phyloP scores from a whole-genome alignment of 2,329 filamentous ascomycete species.

The Exserohilum rostratum region DNA sequence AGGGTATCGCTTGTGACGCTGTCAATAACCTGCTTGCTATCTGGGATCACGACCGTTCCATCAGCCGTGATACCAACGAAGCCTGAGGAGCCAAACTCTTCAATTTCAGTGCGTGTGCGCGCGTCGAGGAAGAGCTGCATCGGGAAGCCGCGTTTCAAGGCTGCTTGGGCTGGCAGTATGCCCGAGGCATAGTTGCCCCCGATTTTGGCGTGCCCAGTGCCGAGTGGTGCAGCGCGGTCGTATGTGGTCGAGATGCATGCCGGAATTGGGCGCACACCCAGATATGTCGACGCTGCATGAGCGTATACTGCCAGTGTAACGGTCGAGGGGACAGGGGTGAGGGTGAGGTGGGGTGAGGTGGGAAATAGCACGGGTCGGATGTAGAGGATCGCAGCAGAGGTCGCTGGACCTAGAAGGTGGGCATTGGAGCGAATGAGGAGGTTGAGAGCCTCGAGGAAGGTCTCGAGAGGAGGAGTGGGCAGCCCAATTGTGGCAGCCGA shows the following conservation, averaged over 20 bases:
- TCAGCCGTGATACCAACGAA: slow-evolving; percentile 41
- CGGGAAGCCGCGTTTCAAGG: slow-evolving; percentile 37
- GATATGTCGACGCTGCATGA: slow-evolving; percentile 32
- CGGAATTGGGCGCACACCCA: slow-evolving; percentile 29
- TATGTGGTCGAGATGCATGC: slow-evolving; percentile 46
- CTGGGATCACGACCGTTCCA: slow-evolving; percentile 37
- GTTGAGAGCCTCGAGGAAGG: slow-evolving; percentile 35
- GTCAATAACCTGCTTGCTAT: slow-evolving; percentile 35
- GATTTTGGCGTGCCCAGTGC: slow-evolving; percentile 43
- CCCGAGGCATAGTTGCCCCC: slow-evolving; percentile 50
- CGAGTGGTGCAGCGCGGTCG: slow-evolving; percentile 45
- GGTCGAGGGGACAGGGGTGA: slow-evolving; percentile 25
- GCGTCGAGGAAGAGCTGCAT: slow-evolving; percentile 47
- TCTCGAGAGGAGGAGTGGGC: slow-evolving; percentile 35
- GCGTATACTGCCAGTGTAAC: slow-evolving; percentile 44
- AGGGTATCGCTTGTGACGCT: slow-evolving; percentile 40
- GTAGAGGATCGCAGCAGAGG: slow-evolving; percentile 40
- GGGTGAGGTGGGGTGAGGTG: slow-evolving; percentile 16
- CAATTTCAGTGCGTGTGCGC: slow-evolving; percentile 38
- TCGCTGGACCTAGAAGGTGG: slow-evolving; percentile 34
- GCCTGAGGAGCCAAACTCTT: slow-evolving; percentile 46
- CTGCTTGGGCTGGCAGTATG: slow-evolving; percentile 39
- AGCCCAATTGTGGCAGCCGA: slow-evolving; percentile 40
- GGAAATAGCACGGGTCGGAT: no score
- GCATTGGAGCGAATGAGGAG: slow-evolving; percentile 35